Base-by-base conservation (phyloP, 768 basidiomycete species). In the Rhodotorula diobovata region DNA sequence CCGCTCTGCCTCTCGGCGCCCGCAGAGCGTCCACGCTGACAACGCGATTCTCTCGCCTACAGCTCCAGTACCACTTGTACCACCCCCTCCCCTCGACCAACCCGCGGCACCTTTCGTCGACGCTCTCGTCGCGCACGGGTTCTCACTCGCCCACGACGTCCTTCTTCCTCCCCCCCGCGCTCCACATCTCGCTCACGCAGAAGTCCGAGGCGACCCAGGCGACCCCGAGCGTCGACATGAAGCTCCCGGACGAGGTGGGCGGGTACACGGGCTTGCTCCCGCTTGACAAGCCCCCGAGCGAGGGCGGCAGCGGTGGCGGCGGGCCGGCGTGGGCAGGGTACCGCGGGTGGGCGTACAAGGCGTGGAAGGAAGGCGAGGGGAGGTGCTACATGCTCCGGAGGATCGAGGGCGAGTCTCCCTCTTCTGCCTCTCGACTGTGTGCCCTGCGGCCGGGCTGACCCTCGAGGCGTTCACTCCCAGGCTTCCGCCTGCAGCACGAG, bases 21-120 rank as follows among this genome's bases (percentile, higher is more conserved):
- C 2, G 32, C 11, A 45, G 4, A 16, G 25, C 8, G 56, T 28
- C 7, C 23, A 21, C 21, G 23, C 12, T n/a, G n/a, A 43, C 20
- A 9, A 41, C 12, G 48, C 56, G 34, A n/a, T n/a, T n/a, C n/a
- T 34, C 56, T 14, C 51, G 64, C 63, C 28, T 37, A 54, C 78
- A 95, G 91, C 85, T 98, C 57, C 87, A 96, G 78, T 93, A 99
- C 78, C 92, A 97, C 75, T 85, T 97, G 41, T 99, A 99, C 82
- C 88, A 90, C 8, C 85, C 86, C 4, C 85, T 81, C 7, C 85
- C 76, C 83, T 89, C 77, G 83, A 89, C 55, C 81, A 85, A 72
- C 77, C 89, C 78, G 77, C 85, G 76, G 79, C 85, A 28, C 83
- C 85, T 15, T 60, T 79, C 48, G 73, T 77, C 73, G 76, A 83